phyloP scores from a whole-genome alignment of 352 stramenopile species.

The Discostella stelligera region DNA sequence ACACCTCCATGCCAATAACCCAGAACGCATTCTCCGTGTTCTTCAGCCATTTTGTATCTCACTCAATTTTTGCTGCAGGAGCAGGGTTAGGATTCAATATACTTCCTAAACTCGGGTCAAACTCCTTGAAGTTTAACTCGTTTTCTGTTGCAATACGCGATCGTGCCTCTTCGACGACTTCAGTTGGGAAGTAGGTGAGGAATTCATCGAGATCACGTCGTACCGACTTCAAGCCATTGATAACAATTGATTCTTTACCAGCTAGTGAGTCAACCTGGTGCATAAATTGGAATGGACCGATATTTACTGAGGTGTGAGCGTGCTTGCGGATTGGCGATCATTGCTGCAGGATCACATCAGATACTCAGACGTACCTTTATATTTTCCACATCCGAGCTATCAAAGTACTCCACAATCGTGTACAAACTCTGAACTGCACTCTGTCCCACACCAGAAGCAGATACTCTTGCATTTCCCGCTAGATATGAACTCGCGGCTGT shows the following conservation, averaged over 20 bases:
- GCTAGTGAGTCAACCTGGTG: conserved; percentile 47
- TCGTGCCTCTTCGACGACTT: conserved; percentile 51
- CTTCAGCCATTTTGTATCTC: too few relatives aligned
- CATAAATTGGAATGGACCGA: conserved; percentile 1
- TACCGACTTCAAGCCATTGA: conserved; percentile 68
- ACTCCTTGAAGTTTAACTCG: conserved; percentile 79
- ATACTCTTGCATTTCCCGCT: conserved; percentile 47
- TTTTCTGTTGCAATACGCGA: conserved; percentile 68
- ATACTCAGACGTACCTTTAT: conserved; percentile 67
- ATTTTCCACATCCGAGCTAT: conserved; percentile 77
- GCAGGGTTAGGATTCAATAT: conserved; percentile 73
- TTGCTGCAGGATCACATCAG: not conserved
- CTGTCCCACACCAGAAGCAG: conserved; percentile 64
- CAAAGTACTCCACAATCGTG: conserved; percentile 84
- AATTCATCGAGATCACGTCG: conserved; percentile 74
- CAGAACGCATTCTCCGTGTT: too few relatives aligned
- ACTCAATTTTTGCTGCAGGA: too few relatives aligned
- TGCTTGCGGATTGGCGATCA: too few relatives aligned
- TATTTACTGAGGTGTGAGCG: not conserved
- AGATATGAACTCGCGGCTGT: conserved; percentile 62
- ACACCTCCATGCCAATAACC: too few relatives aligned
- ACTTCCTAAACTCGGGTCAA: conserved; percentile 62
- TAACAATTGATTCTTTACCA: conserved; percentile 77
- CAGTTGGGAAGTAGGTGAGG: conserved; percentile 64
- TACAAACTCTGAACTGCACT: conserved; percentile 76